Base-by-base conservation (phyloP, 768 basidiomycete genomes). In the Serendipita indica region DNA sequence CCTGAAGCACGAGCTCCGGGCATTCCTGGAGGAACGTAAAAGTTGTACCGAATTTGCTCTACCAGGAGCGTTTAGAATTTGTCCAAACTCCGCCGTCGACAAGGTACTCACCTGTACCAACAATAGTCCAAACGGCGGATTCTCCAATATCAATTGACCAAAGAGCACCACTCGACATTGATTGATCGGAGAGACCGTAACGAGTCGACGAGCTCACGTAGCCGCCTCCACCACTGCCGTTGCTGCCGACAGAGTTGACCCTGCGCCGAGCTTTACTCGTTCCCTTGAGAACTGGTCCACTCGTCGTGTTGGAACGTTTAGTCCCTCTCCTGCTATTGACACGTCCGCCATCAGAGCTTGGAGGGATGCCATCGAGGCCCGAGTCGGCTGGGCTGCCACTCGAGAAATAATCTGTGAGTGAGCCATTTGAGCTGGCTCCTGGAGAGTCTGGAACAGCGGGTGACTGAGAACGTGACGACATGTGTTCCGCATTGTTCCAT, bases 11-110 rank as follows among this genome's bases (percentile, higher is more conserved):
- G 33, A 4, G 57, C 28, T 16, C 54, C 86, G 67, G 86, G 88
- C 41, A 91, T 74, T 25, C 84, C 78, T 1, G 87, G 86, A 32
- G 90, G 90, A 12, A 92, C 84, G 67, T 89, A 92, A 71, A 92
- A 93, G 70, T 92, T 90, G 72, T 92, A 91, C 62, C 90, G 83
- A 57, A 90, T 79, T 79, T 91, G 86, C 67, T 93, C 89, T 84
- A 71, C 59, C 61, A 46, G 34, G 60, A 54, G 32, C 28, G 59
- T 52, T n/a, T 61, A 58, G 30, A 57, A 49, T 28, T 10, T 37
- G 35, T 57, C 59, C 54, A 7, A 34, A 20, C 57, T 58, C 60
- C 60, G 43, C 61, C 41, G 27, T 56, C 60, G 58, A 33, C 49
- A 34, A 61, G 60, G 28, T 62, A 62, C 76, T 70, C 69, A 89